Evolutionary conservation across 306 rosid species (phyloP).

Genomic region (Dalbergia oliveri): DNA sequence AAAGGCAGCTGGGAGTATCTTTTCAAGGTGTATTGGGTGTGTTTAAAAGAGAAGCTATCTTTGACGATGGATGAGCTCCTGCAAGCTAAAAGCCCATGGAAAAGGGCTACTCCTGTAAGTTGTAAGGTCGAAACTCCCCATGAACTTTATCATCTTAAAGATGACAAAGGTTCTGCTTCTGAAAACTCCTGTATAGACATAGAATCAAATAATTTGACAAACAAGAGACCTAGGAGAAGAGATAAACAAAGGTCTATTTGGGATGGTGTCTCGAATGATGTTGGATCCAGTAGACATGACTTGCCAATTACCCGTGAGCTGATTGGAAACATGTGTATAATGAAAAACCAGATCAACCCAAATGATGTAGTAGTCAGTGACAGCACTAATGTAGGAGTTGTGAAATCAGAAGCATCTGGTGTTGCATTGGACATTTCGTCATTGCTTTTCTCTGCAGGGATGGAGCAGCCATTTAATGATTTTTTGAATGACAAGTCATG

Average conservation of each 20-base stretch:
- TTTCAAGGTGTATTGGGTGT: conserved; percentile 93
- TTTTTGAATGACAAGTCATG: conserved; percentile 59
- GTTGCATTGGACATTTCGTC: conserved; percentile 50
- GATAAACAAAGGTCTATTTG: conserved; percentile 2
- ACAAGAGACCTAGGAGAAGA: conserved; percentile 45
- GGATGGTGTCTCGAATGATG: conserved; percentile 46
- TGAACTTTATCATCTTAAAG: conserved; percentile 51
- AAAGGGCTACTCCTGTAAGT: conserved; percentile 52
- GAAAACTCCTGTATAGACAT: conserved; percentile 58
- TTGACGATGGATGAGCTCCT: conserved; percentile 79
- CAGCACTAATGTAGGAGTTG: conserved; percentile 49
- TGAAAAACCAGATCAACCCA: conserved; percentile 45
- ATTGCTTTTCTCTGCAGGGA: conserved; percentile 50
- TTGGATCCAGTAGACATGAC: conserved; percentile 47
- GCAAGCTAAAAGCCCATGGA: conserved; percentile 82
- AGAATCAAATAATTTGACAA: conserved; percentile 50
- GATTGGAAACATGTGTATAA: conserved; percentile 41
- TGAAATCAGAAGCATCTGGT: conserved; percentile 47
- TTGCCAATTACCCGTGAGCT: conserved; percentile 41
- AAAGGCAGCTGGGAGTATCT: conserved; percentile 98
- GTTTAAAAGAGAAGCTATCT: conserved; percentile 71
- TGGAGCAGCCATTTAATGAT: conserved; percentile 50
- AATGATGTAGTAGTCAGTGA: conserved; percentile 44
- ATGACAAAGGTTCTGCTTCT: conserved; percentile 52
- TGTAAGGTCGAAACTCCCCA: conserved; percentile 51